Conservation (phyloP, 352 stramenopile genomes). For the Globisporangium carolinianum region DNA sequence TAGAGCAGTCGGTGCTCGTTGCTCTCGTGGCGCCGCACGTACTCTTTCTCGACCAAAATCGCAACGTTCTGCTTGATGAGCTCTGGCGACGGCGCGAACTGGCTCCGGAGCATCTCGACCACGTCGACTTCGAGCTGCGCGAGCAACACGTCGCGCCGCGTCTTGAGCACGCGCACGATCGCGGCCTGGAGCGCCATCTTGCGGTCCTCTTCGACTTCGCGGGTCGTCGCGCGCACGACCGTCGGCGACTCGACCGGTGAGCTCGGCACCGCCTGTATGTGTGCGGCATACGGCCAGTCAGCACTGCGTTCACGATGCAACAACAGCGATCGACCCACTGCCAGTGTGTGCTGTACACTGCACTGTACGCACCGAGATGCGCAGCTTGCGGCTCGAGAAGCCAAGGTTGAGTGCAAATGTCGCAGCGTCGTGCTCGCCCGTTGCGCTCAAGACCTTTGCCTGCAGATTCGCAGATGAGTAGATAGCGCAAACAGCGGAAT, state of each 20-base stretch:
- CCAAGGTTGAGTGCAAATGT: constrained; percentile 36
- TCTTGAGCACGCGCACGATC: constrained; percentile 82
- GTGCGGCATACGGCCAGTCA: too few relatives aligned
- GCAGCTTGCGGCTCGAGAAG: constrained; percentile 45
- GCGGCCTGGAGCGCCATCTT: constrained; percentile 84
- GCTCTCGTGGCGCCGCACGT: constrained; percentile 57
- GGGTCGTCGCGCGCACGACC: constrained; percentile 32
- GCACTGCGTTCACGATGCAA: background rate
- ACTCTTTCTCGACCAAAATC: constrained; percentile 83
- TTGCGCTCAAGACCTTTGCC: constrained; percentile 7
- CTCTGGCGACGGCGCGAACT: constrained; percentile 58
- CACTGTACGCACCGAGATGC: constrained; percentile 28
- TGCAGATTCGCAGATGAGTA: background rate
- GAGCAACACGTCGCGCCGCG: constrained; percentile 65
- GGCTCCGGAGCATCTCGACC: constrained; percentile 58
- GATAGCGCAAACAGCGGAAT: too few relatives aligned
- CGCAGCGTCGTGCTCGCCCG: constrained; percentile 29
- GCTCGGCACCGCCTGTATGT: constrained; percentile 33
- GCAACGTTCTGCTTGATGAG: constrained; percentile 77
- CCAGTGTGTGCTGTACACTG: background rate
- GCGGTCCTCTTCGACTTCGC: constrained; percentile 81
- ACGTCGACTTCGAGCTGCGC: constrained; percentile 58
- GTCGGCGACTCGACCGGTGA: constrained; percentile 68
- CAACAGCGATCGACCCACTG: background rate
- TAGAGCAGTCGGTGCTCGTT: constrained; percentile 59